A percentile compares a stretch with the other conserved stretches of the same genome.
Evolutionary conservation across 768 basidiomycete species (phyloP).

Genomic region (Hysterangium stoloniferum): DNA sequence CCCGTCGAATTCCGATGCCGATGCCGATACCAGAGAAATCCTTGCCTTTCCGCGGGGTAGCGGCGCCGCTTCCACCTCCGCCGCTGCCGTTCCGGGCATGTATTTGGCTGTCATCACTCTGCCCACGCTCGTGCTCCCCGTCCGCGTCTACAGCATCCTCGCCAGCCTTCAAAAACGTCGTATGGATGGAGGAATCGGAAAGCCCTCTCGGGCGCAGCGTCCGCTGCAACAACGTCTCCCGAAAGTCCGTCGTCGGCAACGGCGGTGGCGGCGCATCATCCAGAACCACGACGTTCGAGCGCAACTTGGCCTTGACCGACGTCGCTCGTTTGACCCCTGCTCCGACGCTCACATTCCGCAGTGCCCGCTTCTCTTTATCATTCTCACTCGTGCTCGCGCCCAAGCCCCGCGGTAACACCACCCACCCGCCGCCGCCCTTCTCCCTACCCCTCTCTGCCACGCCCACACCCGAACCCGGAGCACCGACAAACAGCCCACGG

Average conservation of each 20-base stretch:
- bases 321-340: constrained; percentile 6
- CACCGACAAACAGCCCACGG: constrained; percentile 94
- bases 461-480: constrained; percentile 39
- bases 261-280: constrained; percentile 31
- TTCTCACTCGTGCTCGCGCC: constrained; percentile 20
- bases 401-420: constrained; percentile 47
- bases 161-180: constrained; percentile 52
- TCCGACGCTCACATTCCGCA: constrained; percentile 2
- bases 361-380: constrained; percentile 9
- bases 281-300: constrained; percentile 61
- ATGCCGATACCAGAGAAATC: too few relatives aligned
- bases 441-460: constrained; percentile 33
- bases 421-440: too few relatives aligned
- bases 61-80: too few relatives aligned
- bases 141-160: neutral
- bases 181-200: constrained; percentile 88
- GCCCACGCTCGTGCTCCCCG: neutral
- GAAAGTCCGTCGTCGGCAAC: constrained; percentile 55
- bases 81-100: neutral
- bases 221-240: constrained; percentile 49
- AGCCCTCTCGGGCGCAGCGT: constrained; percentile 72
- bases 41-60: too few relatives aligned
- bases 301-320: constrained; percentile 21
- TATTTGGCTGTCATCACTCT: neutral
- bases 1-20: neutral